Base-by-base conservation (phyloP, 208 protist species). In the Wallacemonas sp. region DNA sequence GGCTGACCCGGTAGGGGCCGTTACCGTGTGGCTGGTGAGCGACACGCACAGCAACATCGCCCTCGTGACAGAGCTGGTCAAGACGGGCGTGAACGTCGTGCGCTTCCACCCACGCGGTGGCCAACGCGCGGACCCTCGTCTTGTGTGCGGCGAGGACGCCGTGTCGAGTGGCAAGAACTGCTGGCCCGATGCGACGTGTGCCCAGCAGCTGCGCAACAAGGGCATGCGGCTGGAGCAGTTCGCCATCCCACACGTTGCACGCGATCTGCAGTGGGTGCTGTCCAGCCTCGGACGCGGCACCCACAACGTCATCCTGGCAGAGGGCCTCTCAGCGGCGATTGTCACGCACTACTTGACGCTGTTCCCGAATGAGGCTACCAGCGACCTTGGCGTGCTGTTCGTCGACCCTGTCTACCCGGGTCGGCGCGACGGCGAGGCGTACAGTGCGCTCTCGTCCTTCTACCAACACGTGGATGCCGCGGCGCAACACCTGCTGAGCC, bases 11-110 rank as follows among this genome's bases (percentile, higher is more conserved):
- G 65, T 52, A 4, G 30, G 27, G 6, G 39, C 66, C 16, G 29
- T 75, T 11, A 85, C 80, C 0, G 71, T 84, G 38, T 90, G 83
- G 83, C 68, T 81, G 29, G 41, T 90, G 23, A 70, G 73, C 33
- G 83, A 90, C 46, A 56, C 74, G 24, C 61, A 30, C 34, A 24
- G 16, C 52, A 56, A 74, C 21, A 19, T 49, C 3, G 46, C 39
- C 11, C 60, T 79, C 23, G 80, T 72, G 1, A 68, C 70, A 21
- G 49, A 46, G 23, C 32, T 86, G 19, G 24, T 2, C 4, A 70
- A 64, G 12, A 30, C 61, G 2, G 58, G 69, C 24, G 67, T 87
- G 4, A 78, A 81, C 32, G 80, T 85, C 9, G 70, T 90, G 16
- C n/a, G 80, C 14, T 76, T 90, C 17, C 68, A 74, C 49, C 72